Evolutionary conservation across 2,329 filamentous ascomycete genomes (phyloP), one percentile per base, ranked within the genome.

Genomic region (Epichloe coenophiala): DNA sequence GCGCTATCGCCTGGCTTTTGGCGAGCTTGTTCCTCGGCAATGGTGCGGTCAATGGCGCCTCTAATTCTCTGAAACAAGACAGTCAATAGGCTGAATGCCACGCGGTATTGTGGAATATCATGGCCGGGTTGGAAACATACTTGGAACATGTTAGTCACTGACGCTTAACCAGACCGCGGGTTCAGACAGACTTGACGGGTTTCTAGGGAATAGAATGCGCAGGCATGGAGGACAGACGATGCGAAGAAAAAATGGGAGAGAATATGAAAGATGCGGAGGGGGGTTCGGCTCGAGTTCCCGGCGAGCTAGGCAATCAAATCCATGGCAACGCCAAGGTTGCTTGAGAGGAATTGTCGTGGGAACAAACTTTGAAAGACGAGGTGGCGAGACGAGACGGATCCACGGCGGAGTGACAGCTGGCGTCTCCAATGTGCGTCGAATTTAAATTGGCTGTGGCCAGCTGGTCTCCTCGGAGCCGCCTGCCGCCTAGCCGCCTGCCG

Each of bases 21-120:
- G 52, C 87, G 84, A 52, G 88, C 86, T 68, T 95, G 88, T 70
- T 96, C 90, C 70, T 95, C 88, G 61, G 88, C 86, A 61, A 96
- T 93, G 61, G 84, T 84, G 60, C 83, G 82, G 65, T 95, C 87
- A 65, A 95, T 88, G 53, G 85, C 86, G 61, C 84, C 86, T 71
- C 88, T 86, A 59, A 95, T 74, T 73, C 86, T 80, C 86, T 49
- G 5, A 11, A 12, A 17, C 8, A 9, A 50, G 8, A 13, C 41
- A 36, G 23, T 55, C 27, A 57, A 52, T 31, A 6, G 11, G 23
- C 2, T 31, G 13, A 31, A 53, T 31, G 21, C 7, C 23, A 15
- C n/a, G 21, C 21, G 6, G 38, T 9, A n/a, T 33, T 23, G 21
- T 7, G 38, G 36, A 40, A 27, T 13, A 23, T 37, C 19, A n/a